These are phyloP conservation scores for Colletotrichum sp. DNA, from an alignment of 2,329 filamentous ascomycete species.

Conservation along the genomic window DNA sequence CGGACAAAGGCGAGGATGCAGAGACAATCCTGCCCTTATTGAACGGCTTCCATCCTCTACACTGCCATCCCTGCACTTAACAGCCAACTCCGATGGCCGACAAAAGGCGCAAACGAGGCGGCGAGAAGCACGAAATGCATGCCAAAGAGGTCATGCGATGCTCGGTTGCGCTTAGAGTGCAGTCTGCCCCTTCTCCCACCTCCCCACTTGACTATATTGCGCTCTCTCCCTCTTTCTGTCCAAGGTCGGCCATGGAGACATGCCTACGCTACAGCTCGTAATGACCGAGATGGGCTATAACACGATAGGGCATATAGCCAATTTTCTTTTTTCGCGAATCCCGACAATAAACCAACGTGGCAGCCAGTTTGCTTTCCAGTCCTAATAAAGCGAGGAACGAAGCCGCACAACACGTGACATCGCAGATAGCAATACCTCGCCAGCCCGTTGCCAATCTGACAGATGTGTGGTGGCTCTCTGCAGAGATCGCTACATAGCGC, in stretches of 20 bases:
- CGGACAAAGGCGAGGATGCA: neutral
- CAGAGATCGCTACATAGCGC: neutral
- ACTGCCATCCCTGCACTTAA: neutral
- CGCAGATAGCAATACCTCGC: neutral
- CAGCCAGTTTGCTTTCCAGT: neutral
- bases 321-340: neutral
- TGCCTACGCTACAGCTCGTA: neutral
- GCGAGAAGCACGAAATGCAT: neutral
- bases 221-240: neutral
- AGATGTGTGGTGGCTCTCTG: neutral
- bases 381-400: neutral
- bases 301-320: neutral
- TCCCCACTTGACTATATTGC: neutral
- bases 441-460: neutral
- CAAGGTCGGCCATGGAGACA: too few species aligned
- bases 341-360: neutral
- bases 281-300: neutral
- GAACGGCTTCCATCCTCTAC: neutral
- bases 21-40: neutral
- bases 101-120: neutral
- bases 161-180: neutral
- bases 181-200: neutral
- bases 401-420: neutral
- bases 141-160: neutral
- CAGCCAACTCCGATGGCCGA: neutral